Base-by-base conservation (phyloP, 1,284 basidiomycete species). In the Cryptococcus floricola region DNA sequence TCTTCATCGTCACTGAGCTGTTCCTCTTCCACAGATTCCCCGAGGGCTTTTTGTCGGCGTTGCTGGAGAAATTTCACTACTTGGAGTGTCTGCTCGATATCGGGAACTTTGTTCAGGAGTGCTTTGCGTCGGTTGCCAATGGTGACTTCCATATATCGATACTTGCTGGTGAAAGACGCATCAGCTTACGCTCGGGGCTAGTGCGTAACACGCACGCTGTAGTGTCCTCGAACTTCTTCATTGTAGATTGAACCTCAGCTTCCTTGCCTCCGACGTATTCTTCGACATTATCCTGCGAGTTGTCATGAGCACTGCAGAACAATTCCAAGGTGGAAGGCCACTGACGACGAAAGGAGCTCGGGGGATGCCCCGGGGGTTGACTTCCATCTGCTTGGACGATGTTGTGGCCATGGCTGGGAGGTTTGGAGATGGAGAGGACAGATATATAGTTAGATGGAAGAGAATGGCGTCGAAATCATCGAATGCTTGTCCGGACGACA, bases 101-200 rank as follows among this genome's bases (percentile, higher is more conserved):
- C 96, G 0, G 95, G 95, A 48, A 98, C 94, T 82, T 98, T 98
- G 61, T 91, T 89, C 65, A 91, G 87, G 5, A 98, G 81, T 1
- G 87, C 86, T 55, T 83, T 81, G 51, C 88, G 82, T 47, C 93
- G 83, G 72, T 92, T 88, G 13, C 86, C 81, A 48, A 95, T 81
- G 70, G 87, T 94, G 38, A 85, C 80, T 69, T 98, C 95, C 95
- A 98, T 98, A 78, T 95, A 96, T 58, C 91, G 88, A 81, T 98
- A 98, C 81, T 98, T 98, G 61, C 93, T 97, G 77, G 23, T 23
- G 23, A 23, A 5, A 13, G 77, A 58, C 50, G 23, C 25, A 34
- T 58, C 56, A 38, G 53, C 38, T 13, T 23, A 14, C 13, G 14
- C 12, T 5, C 6, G 5, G 18, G 37, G 16, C n/a, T 34, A 16